phyloP scores from a whole-genome alignment of 768 basidiomycete genomes.

The Lactarius tabidus region DNA sequence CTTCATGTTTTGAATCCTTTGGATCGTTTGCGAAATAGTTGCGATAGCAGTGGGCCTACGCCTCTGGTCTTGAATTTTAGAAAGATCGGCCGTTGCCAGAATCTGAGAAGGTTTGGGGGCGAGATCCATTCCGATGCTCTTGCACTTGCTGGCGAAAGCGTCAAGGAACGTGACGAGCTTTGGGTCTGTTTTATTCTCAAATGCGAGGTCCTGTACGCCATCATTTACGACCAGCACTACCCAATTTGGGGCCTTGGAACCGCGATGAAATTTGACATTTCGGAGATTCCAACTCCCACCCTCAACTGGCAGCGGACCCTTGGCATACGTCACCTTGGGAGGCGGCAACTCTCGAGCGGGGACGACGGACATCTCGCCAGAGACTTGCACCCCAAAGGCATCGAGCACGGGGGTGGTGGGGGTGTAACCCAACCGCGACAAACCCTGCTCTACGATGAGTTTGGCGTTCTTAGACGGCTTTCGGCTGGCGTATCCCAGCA shows the following conservation, averaged over 20 bases:
- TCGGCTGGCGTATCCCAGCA: slow-evolving; percentile 69
- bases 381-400: slow-evolving; percentile 57
- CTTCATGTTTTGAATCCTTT: slow-evolving; percentile 15
- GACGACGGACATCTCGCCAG: slow-evolving; percentile 54
- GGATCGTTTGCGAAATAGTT: slow-evolving; percentile 26
- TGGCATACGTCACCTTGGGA: slow-evolving; percentile 55
- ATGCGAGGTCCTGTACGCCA: slow-evolving; percentile 32
- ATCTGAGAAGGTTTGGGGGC: slow-evolving; percentile 11
- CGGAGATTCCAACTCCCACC: slow-evolving; percentile 78
- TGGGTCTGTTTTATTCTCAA: slow-evolving; percentile 43
- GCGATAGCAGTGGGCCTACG: slow-evolving; percentile 41
- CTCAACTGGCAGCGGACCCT: slow-evolving; percentile 39
- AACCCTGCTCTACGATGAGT: slow-evolving; percentile 54
- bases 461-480: slow-evolving; percentile 56
- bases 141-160: slow-evolving; percentile 54
- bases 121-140: slow-evolving; percentile 51
- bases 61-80: slow-evolving; percentile 38
- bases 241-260: slow-evolving; percentile 52
- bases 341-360: slow-evolving; percentile 62
- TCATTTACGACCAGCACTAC: slow-evolving; percentile 65
- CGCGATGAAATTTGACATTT: slow-evolving; percentile 61
- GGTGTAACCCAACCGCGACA: slow-evolving; percentile 50
- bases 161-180: slow-evolving; percentile 42
- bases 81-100: background rate
- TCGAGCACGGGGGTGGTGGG: slow-evolving; percentile 35